phyloP scores from a whole-genome alignment of 306 rosid genomes.

The Glycine soja region DNA sequence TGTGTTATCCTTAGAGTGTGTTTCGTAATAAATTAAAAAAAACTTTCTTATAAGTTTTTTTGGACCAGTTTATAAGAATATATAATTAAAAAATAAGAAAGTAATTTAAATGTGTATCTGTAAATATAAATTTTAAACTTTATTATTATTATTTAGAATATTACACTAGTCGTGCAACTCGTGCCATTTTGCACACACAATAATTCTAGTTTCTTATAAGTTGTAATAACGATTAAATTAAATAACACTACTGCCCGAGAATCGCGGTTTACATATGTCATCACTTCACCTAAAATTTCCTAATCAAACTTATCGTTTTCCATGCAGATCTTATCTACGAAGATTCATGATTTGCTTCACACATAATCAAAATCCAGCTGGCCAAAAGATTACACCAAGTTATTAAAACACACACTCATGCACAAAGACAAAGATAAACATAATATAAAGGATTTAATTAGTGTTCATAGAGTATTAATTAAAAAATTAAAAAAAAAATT shows the following conservation, averaged over 20 bases:
- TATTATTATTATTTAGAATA: background rate
- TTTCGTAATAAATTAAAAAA: too few species aligned
- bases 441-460: too few species aligned
- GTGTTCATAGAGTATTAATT: too few species aligned
- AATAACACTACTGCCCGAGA: constrained; percentile 56
- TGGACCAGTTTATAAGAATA: too few species aligned
- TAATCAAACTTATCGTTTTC: constrained; percentile 52
- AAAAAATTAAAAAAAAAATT: too few species aligned
- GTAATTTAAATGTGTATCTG: too few species aligned
- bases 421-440: too few species aligned
- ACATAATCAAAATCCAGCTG: constrained; percentile 49
- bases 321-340: constrained; percentile 55
- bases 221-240: background rate
- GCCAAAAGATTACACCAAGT: constrained; percentile 19
- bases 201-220: background rate
- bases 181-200: background rate
- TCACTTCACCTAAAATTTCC: constrained; percentile 18
- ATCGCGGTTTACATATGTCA: constrained; percentile 52
- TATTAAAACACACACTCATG: background rate
- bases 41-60: too few species aligned
- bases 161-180: background rate
- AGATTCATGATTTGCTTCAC: constrained; percentile 29
- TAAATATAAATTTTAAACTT: background rate
- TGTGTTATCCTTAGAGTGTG: too few species aligned
- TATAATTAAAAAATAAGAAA: too few species aligned